Evolutionary conservation across 2,329 filamentous ascomycete species (phyloP), one percentile per base, ranked within the genome.

Genomic region (Knufia petricola): DNA sequence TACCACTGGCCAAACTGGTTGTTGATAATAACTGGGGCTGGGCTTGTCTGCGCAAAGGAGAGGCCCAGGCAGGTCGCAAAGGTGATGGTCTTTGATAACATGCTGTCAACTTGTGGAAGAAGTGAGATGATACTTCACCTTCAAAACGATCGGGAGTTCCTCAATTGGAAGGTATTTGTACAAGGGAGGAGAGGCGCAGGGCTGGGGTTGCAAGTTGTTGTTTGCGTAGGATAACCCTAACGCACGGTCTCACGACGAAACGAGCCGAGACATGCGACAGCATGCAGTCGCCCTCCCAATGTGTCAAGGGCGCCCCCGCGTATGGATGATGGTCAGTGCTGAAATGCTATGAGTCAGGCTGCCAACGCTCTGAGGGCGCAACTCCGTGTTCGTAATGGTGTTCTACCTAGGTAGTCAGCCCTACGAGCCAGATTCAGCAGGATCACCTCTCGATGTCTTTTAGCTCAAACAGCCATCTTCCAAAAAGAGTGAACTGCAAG

Each of bases 1-100:
- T 38, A 47, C 10, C 44, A 32, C 10, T 17, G 13, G 12, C 23
- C 32, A n/a, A 21, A n/a, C 4, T 24, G 17, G n/a, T 47, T 47
- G 32, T 47, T 20, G 13, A n/a, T 39, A 12, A 39, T 28, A 10
- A 28, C 15, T 3, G 44, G 44, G 19, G 44, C 44, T 8, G 44
- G 39, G 15, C 24, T 28, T 3, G 36, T 17, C 24, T 47, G 44
- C 2, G 31, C 44, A 24, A 47, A 28, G 4, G 23, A n/a, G 9
- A 28, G 15, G 28, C 3, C 24, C 9, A 17, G 2, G 24, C 7
- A 30, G 21, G 23, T 24, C n/a, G 23, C 20, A 23, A 39, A 6
- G 3, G 32, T 39, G 12, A 47, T 17, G 4, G 32, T 12, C 17
- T 10, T 7, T 17, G 32, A 20, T 26, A 38, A 39, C 44, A 47